phyloP scores from a whole-genome alignment of 2,329 filamentous ascomycete genomes.

The Penicillium sumatraense region DNA sequence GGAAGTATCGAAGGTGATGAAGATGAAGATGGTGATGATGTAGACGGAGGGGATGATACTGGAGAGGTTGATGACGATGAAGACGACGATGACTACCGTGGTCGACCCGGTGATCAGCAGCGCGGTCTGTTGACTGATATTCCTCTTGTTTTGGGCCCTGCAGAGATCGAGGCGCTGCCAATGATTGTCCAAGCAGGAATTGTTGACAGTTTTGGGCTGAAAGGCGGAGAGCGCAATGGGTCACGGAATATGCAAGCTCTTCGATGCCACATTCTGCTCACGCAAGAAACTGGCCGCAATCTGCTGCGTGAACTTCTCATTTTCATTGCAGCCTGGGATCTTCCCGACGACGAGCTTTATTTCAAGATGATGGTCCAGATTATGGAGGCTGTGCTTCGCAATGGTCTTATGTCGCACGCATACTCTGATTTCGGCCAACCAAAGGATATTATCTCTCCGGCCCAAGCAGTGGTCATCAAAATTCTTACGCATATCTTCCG shows the following conservation, averaged over 20 bases:
- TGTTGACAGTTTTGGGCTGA: constrained; percentile 75
- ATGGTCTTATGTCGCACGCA: constrained; percentile 85
- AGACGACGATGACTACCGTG: constrained; percentile 56
- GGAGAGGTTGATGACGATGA: constrained; percentile 61
- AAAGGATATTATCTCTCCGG: constrained; percentile 94
- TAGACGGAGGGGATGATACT: constrained; percentile 54
- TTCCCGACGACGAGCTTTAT: constrained; percentile 89
- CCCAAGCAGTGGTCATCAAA: constrained; percentile 89
- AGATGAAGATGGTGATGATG: constrained; percentile 58
- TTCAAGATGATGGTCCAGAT: constrained; percentile 97
- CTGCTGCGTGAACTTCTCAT: constrained; percentile 88
- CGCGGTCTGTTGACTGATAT: constrained; percentile 90
- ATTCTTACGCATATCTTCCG: constrained; percentile 90
- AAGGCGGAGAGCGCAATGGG: constrained; percentile 64
- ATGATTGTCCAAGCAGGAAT: constrained; percentile 98
- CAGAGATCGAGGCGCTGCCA: constrained; percentile 92
- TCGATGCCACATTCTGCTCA: constrained; percentile 84
- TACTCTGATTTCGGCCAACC: constrained; percentile 90
- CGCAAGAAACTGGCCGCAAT: constrained; percentile 87
- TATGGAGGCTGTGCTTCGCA: constrained; percentile 88
- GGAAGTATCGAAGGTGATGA: constrained; percentile 56
- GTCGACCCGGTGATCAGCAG: constrained; percentile 56
- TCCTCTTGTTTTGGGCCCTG: constrained; percentile 89
- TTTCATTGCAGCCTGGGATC: constrained; percentile 96
- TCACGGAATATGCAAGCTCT: constrained; percentile 84